Evolutionary conservation across 768 basidiomycete species (phyloP).

Genomic region (Termitomyces sp.): DNA sequence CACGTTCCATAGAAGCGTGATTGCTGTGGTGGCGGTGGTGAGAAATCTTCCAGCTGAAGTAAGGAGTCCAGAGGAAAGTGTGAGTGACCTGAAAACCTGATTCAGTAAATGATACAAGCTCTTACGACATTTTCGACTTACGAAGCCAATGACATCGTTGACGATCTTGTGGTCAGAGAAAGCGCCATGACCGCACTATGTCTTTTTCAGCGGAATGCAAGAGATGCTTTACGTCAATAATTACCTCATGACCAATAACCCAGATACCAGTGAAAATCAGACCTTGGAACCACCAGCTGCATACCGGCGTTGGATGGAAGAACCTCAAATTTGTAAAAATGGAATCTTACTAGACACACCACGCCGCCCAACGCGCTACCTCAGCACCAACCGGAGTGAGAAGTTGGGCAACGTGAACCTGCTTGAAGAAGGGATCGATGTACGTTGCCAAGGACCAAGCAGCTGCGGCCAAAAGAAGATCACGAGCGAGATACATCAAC

Average conservation of each 20-base stretch:
- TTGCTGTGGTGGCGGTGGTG: conserved; percentile 48
- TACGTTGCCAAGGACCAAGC: conserved; percentile 37
- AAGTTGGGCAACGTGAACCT: conserved; percentile 13
- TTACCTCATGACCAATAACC: conserved; percentile 55
- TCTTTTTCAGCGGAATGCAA: background rate
- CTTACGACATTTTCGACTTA: conserved; percentile 21
- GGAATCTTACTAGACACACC: conserved; percentile 39
- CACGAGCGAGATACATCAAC: conserved; percentile 39
- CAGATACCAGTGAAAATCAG: conserved; percentile 52
- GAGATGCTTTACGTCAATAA: background rate
- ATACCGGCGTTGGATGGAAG: background rate
- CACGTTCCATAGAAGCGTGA: conserved; percentile 48
- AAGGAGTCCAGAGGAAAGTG: conserved; percentile 45
- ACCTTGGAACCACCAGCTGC: conserved; percentile 58
- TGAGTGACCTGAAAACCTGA: conserved; percentile 31
- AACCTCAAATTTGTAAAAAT: background rate
- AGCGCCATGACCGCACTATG: conserved; percentile 52
- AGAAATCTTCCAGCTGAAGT: conserved; percentile 49
- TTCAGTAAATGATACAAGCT: conserved; percentile 4
- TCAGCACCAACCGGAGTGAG: conserved; percentile 32
- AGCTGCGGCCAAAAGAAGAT: conserved; percentile 35
- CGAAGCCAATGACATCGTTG: conserved; percentile 48
- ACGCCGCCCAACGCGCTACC: conserved; percentile 33
- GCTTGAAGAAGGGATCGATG: conserved; percentile 38
- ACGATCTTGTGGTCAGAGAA: conserved; percentile 43